Evolutionary conservation across 495 filamentous ascomycete genomes (phyloP), one percentile per base, ranked within the genome.

Genomic region (Amorphotheca resinae): DNA sequence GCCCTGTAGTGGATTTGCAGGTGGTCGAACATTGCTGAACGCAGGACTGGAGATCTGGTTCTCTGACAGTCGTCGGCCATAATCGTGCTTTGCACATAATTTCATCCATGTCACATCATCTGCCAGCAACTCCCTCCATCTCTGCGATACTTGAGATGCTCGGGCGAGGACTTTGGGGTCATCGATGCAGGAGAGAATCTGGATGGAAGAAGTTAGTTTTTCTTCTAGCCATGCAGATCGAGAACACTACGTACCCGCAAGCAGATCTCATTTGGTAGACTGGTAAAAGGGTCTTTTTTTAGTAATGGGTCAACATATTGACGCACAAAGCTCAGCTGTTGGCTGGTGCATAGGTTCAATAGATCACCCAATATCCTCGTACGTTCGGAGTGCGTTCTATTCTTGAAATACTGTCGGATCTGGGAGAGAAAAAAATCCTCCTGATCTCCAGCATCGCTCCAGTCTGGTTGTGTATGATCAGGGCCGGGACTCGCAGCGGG

Each of bases 91-190:
- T 41, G 93, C 84, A 57, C 87, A 95, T 14, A 96, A 69, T 16
- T 86, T 83, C 69, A 93, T 95, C 91, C 91, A 98, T 1, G 93
- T 93, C 58, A 94, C 87, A 63, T 98, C 91, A 54, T 98, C 91
- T 53, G 79, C 87, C 33, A 96, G 65, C 3, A 98, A 68, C 55
- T 93, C 84, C n/a, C 82, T 74, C 91, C 91, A 98, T 49, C 86
- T 73, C 34, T 76, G 73, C 35, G 89, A 96, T 22, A 96, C 91
- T 59, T 95, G 89, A 28, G 87, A 93, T 33, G 91, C 80, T 58
- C 91, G 73, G 22, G 86, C 88, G 14, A 98, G 74, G 3, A 91
- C 88, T 58, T 84, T 86, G 0, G 89, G 84, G 51, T 96, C 89
- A 52, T 96, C 93, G 52, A 98, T 82, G 55, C 87, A 95, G 16